Conservation (phyloP, 805 yeast genomes). For the Grigorovia humatica region DNA sequence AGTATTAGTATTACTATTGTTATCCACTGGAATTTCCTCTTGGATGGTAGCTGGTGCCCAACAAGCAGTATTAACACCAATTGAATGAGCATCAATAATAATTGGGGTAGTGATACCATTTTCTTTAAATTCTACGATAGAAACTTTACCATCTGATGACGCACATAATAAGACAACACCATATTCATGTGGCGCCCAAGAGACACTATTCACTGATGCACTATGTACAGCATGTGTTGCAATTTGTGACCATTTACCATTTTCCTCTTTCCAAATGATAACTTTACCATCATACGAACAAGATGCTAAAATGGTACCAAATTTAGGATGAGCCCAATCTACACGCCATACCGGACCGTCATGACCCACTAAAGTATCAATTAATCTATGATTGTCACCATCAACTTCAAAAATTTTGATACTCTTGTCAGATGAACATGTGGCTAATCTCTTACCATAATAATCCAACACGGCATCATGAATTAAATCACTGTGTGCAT, state of each 20-base stretch:
- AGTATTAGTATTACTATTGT: constrained; percentile 14
- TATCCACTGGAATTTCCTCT: constrained; percentile 18
- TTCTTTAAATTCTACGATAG: constrained; percentile 83
- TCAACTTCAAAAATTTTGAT: constrained; percentile 88
- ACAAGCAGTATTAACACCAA: constrained; percentile 88
- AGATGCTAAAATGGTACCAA: constrained; percentile 88
- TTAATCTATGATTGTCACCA: constrained; percentile 68
- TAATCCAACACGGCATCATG: constrained; percentile 97
- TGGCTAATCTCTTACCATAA: constrained; percentile 91
- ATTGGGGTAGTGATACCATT: constrained; percentile 67
- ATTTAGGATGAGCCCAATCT: constrained; percentile 97
- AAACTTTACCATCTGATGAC: constrained; percentile 86
- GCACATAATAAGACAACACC: constrained; percentile 88
- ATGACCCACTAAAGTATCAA: constrained; percentile 83
- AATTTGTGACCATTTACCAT: constrained; percentile 77
- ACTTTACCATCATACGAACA: constrained; percentile 95
- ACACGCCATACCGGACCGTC: constrained; percentile 99
- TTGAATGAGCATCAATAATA: constrained; percentile 65
- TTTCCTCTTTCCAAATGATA: constrained; percentile 89
- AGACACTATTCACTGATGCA: constrained; percentile 88
- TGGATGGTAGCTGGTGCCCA: constrained; percentile 66
- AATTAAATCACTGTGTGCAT: constrained; percentile 85
- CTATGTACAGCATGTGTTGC: constrained; percentile 82
- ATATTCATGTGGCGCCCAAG: constrained; percentile 96
- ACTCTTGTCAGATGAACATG: constrained; percentile 94